Evolutionary conservation across 2,329 filamentous ascomycete species (phyloP).

Genomic region (Pochonia chlamydosporia): DNA sequence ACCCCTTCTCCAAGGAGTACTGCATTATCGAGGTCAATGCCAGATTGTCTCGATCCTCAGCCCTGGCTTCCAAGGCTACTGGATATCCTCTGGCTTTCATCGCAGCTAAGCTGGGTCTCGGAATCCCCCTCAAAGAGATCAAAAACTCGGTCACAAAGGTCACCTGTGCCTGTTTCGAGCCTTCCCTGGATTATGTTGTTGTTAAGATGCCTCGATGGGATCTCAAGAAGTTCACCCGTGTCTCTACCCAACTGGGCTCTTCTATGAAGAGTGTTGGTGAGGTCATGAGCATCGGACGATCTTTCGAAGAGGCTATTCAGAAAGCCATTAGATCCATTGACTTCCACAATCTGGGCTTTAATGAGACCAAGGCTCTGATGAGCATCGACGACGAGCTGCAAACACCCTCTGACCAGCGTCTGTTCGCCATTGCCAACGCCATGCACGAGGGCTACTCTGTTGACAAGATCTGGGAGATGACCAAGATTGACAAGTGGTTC

Average conservation of each 20-base stretch:
- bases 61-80: constrained; percentile 92
- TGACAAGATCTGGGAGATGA: constrained; percentile 97
- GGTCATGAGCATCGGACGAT: constrained; percentile 96
- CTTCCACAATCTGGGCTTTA: constrained; percentile 92
- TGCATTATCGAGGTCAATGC: constrained; percentile 99
- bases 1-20: constrained; percentile 92
- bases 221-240: constrained; percentile 95
- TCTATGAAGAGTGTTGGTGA: constrained; percentile 99
- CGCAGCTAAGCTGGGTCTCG: constrained; percentile 90
- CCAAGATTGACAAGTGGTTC: constrained; percentile 99
- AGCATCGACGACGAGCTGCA: constrained; percentile 93
- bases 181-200: constrained; percentile 94
- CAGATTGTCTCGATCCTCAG: constrained; percentile 89
- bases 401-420: constrained; percentile 92
- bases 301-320: constrained; percentile 96
- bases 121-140: constrained; percentile 93
- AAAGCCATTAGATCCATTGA: constrained; percentile 96
- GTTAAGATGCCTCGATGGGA: constrained; percentile 99
- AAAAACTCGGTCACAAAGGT: constrained; percentile 92
- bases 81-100: constrained; percentile 96
- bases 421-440: constrained; percentile 96
- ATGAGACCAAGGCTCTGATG: constrained; percentile 87
- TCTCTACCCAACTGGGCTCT: constrained; percentile 90
- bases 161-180: constrained; percentile 97
- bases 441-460: constrained; percentile 93